Base-by-base conservation (phyloP, 306 rosid species). In the Gastrolobium villosum region DNA sequence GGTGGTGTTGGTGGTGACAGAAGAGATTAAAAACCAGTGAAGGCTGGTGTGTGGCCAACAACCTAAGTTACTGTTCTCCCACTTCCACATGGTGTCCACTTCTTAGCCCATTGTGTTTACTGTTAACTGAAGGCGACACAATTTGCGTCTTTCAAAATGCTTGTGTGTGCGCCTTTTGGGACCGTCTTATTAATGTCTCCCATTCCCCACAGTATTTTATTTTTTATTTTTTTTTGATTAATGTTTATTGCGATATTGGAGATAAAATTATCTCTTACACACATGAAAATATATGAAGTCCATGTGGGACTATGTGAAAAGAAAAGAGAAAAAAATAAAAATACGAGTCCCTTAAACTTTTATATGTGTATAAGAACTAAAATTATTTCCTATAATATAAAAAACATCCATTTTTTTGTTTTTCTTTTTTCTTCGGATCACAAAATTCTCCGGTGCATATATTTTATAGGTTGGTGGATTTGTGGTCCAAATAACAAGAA, bases 41-140 rank as follows among this genome's bases (percentile, higher is more conserved):
- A 55, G 41, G 60, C 53, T 64, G 14, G 35, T 43, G 69, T 67
- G 67, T 84, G 83, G 84, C 70, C 43, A 60, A 72, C 76, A 36
- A 80, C 41, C 68, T 65, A 34, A 55, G 78, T 79, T 48, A 74
- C 77, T 75, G 78, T 79, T 80, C 34, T 43, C 65, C 54, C 68
- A 28, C 56, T 62, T 11, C 43, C 85, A 86, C 89, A 89, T 76
- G 86, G 69, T 82, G 79, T 79, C 87, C 76, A 89, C 84, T 87
- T 36, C 59, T 4, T 4, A 79, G 56, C 78, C 92, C 92, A 82
- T 86, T 86, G 84, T 83, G 85, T 77, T 2, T 32, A 30, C 39
- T 65, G 70, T 67, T 69, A 84, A 76, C 39, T 79, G 88, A 88
- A 80, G 88, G 74, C 70, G 84, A 85, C 89, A 64, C 82, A 69